A percentile compares a stretch with the other conserved stretches of the same genome.
Evolutionary conservation across 176 grass and related monocot genomes (phyloP).

Genomic region (Juncus effusus): DNA sequence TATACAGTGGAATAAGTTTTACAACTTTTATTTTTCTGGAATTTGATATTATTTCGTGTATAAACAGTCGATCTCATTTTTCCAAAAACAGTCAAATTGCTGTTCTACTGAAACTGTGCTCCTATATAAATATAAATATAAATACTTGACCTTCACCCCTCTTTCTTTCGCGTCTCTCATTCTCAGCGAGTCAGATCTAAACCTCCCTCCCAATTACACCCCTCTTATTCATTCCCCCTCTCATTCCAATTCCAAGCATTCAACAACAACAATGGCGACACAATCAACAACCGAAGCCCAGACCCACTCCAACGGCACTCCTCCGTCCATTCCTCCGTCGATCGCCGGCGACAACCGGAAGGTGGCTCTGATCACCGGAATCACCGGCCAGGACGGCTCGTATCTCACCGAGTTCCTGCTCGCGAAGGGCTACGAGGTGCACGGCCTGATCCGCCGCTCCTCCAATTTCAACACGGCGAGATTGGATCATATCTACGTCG

Average conservation of each 20-base stretch:
- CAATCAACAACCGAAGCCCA: neutral
- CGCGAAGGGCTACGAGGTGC: constrained; percentile 86
- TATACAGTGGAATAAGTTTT: no score
- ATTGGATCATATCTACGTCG: constrained; percentile 90
- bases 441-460: constrained; percentile 92
- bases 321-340: constrained; percentile 24
- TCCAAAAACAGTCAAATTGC: no score
- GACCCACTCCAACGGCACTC: constrained; percentile 10
- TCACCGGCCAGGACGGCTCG: constrained; percentile 95
- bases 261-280: constrained; percentile 31
- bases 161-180: neutral
- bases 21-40: no score
- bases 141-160: no score
- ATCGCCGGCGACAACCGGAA: constrained; percentile 43
- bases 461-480: constrained; percentile 97
- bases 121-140: neutral
- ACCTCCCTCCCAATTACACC: neutral
- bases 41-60: no score
- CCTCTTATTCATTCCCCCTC: neutral
- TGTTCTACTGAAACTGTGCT: no score
- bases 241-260: constrained; percentile 5
- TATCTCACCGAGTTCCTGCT: constrained; percentile 91
- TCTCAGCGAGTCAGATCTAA: constrained; percentile 31
- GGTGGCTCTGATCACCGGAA: constrained; percentile 85
- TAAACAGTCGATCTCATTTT: no score